Base-by-base conservation (phyloP, 2,329 filamentous ascomycete species). In the Epichloe bromicola region DNA sequence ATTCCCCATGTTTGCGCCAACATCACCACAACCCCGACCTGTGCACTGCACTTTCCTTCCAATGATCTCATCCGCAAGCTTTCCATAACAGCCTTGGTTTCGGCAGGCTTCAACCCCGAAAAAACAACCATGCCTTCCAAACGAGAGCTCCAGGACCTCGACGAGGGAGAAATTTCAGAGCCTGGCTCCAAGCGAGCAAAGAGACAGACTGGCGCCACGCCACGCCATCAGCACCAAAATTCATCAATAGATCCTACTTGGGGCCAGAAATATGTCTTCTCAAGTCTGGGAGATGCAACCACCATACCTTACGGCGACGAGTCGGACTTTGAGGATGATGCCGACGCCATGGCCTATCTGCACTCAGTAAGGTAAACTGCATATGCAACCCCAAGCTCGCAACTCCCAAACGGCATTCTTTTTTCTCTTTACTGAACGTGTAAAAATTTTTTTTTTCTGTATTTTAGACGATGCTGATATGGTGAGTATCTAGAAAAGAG, bases 191-290 rank as follows among this genome's bases (percentile, higher is more conserved):
- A 63, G 52, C 60, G 60, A 46, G 51, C 58, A 34, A 62, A 55
- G 54, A 54, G 54, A 40, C 54, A 56, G 23, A 54, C 51, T 5
- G 55, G 55, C 12, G 54, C 59, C 37, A 70, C 65, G 58, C 53
- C 65, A 51, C 66, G 65, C 53, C 66, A 71, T 55, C 66, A 70
- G 48, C 67, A 70, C 49, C 65, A 71, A 53, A 67, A 71, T 56
- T 68, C 70, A 4, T 67, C 69, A 46, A 73, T 82, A 53, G 76
- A 88, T 62, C 75, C 79, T 10, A 77, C 79, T 2, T 87, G 81
- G 65, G 85, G 85, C 40, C 85, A 88, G 66, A 79, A 81, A 65
- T 80, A 80, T 59, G 84, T 84, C 42, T 85, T 89, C 58, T 82
- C 83, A 6, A 76, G 76, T n/a, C 66, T 79, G 14, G 75, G 79